These are phyloP conservation scores for Teratosphaeria destructans DNA, from an alignment of 2,329 filamentous ascomycete genomes.

Conservation along the genomic window DNA sequence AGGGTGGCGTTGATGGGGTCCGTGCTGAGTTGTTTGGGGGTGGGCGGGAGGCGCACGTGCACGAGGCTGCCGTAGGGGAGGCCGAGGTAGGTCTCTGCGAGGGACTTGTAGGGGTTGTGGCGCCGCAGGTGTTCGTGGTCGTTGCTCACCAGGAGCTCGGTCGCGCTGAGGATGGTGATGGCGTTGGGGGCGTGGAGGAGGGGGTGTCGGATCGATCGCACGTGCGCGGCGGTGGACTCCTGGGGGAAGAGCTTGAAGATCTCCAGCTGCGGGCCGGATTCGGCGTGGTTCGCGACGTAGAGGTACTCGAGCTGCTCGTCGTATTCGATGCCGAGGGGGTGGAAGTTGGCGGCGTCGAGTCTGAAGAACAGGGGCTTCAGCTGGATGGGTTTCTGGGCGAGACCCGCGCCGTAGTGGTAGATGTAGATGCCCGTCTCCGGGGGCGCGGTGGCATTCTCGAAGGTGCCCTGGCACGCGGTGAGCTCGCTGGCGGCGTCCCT, in stretches of 20 bases:
- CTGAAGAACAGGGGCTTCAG: constrained; percentile 20
- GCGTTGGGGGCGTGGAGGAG: constrained; percentile 30
- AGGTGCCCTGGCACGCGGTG: constrained; percentile 14
- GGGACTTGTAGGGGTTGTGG: constrained; percentile 18
- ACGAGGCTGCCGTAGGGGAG: constrained; percentile 29
- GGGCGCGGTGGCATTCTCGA: constrained; percentile 12
- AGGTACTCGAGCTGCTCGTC: constrained; percentile 26
- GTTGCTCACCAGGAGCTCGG: constrained; percentile 31
- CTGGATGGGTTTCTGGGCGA: constrained; percentile 14
- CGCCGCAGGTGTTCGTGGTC: constrained; percentile 30
- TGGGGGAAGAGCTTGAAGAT: constrained; percentile 25
- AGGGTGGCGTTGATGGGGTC: constrained; percentile 11
- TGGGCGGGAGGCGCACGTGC: constrained; percentile 22
- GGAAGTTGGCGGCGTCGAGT: constrained; percentile 24
- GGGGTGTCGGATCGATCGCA: constrained; percentile 24
- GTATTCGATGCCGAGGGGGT: constrained; percentile 33
- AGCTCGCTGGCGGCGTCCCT: background rate
- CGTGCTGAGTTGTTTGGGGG: background rate
- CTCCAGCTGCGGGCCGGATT: constrained; percentile 24
- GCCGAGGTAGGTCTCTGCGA: constrained; percentile 30
- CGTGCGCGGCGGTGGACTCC: constrained; percentile 18
- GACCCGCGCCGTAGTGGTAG: constrained; percentile 25
- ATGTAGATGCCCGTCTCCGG: constrained; percentile 27
- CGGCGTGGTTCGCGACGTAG: constrained; percentile 32
- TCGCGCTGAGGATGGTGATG: constrained; percentile 24